Base-by-base conservation (phyloP, 1,139 yeast species). In the Saccharomyces hybrid region DNA sequence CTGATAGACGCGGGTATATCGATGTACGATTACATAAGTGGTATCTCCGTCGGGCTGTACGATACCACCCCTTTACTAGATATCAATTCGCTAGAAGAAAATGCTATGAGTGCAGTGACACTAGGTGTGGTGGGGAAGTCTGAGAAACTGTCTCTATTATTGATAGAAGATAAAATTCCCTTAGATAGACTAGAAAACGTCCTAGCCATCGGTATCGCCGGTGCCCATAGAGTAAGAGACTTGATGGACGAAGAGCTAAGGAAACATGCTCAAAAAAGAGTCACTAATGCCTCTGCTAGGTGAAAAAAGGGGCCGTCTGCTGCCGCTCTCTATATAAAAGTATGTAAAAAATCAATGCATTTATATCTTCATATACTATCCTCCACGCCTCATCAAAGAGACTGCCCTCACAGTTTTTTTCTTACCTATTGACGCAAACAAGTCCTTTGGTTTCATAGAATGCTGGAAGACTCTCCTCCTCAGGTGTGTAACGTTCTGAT, bases 1-100 rank as follows among this genome's bases (percentile, higher is more conserved):
- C 75, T 93, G 51, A 83, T 93, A 49, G 98, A 95, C 72, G 97
- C 98, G 1, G 99, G 99, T 49, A 84, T 93, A 48, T 88, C 97
- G 16, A 86, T 93, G 88, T 86, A 86, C 66, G 98, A 93, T 68
- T 91, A 88, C 67, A 86, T 93, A 12, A 80, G 90, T 52, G 84
- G 96, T 2, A 79, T 89, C 38, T 79, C 86, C 38, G 88, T 91
- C 6, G 98, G 97, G 0, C 72, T 88, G 44, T 85, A 83, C 65
- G 93, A 86, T 62, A 81, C 80, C 56, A 79, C 82, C 12, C 90
- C 96, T 12, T 73, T 93, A 58, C 74, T 93, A 55, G 99, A 93
- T 69, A 79, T 93, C 55, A 89, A 88, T 68, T 77, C 84, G 9
- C 70, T 88, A 58, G 99, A 95, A 69, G 97, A 90, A 67, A 77